Evolutionary conservation across 768 basidiomycete species (phyloP).

Genomic region (Suillus subaureus): DNA sequence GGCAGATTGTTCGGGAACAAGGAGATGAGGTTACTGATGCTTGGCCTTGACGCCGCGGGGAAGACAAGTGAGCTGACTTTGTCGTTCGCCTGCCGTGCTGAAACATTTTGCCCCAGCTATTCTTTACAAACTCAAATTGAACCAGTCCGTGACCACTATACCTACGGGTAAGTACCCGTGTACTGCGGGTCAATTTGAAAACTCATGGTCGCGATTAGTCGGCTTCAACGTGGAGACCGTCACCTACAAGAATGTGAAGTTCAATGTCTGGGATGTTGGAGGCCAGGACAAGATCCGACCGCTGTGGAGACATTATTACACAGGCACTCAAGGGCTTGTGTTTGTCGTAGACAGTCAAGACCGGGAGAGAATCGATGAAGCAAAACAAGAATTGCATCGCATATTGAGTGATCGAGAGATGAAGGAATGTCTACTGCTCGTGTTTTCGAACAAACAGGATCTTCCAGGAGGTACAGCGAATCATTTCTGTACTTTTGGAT

Average conservation of each 20-base stretch:
- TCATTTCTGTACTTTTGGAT: neutral
- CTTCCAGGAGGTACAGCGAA: slow-evolving; percentile 78
- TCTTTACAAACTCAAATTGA: slow-evolving; percentile 97
- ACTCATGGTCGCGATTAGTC: slow-evolving; percentile 47
- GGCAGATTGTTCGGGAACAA: slow-evolving; percentile 97
- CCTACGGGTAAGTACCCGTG: slow-evolving; percentile 71
- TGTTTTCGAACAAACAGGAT: slow-evolving; percentile 99
- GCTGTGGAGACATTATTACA: slow-evolving; percentile 98
- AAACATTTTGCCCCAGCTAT: slow-evolving; percentile 62
- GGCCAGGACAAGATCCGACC: slow-evolving; percentile 99
- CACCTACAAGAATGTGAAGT: slow-evolving; percentile 97
- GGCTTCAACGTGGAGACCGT: slow-evolving; percentile 99
- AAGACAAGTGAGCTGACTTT: slow-evolving; percentile 82
- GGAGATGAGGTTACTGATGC: slow-evolving; percentile 98
- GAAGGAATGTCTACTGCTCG: slow-evolving; percentile 94
- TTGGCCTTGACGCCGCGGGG: slow-evolving; percentile 96
- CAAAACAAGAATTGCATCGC: slow-evolving; percentile 91
- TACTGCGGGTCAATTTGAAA: slow-evolving; percentile 11
- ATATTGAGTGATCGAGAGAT: slow-evolving; percentile 97
- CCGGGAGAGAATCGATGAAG: slow-evolving; percentile 93
- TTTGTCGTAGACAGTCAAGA: slow-evolving; percentile 99
- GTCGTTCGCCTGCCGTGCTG: slow-evolving; percentile 15
- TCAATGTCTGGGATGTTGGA: slow-evolving; percentile 96
- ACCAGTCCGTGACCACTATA: slow-evolving; percentile 98
- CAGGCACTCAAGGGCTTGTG: slow-evolving; percentile 96